A percentile compares a stretch with the other conserved stretches of the same genome.
Evolutionary conservation across 495 filamentous ascomycete genomes (phyloP).

Genomic region (Aspergillus haitiensis): DNA sequence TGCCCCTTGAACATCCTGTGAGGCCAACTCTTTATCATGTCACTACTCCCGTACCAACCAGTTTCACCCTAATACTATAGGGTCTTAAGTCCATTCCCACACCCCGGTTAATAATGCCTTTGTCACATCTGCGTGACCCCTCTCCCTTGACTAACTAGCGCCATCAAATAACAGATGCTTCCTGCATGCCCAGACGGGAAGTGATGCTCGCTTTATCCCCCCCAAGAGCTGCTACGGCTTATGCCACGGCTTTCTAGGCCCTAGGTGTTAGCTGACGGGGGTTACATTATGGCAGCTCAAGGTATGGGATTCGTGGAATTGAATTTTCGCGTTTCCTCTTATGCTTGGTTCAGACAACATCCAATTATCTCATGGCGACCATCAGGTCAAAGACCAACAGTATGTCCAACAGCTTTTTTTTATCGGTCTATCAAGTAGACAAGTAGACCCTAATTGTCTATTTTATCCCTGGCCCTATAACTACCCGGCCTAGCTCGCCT

Average conservation of each 20-base stretch:
- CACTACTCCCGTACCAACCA: constrained; percentile 1
- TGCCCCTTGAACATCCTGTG: not conserved
- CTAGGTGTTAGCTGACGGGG: constrained; percentile 8
- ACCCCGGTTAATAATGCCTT: constrained; percentile 13
- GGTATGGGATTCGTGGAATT: constrained; percentile 27
- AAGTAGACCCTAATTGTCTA: constrained; percentile 1
- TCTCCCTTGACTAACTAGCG: constrained; percentile 7
- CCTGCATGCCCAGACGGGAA: constrained; percentile 17
- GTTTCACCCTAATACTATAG: constrained; percentile 8
- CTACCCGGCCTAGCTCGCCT: constrained; percentile 11
- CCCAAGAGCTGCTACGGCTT: constrained; percentile 2
- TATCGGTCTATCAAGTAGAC: constrained; percentile 10
- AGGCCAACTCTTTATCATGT: constrained; percentile 9
- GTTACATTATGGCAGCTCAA: constrained; percentile 3
- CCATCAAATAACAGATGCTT: not conserved
- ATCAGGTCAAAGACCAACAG: constrained; percentile 9
- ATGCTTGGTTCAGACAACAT: constrained; percentile 12
- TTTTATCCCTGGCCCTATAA: constrained; percentile 7
- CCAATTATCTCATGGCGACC: constrained; percentile 11
- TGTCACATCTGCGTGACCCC: constrained; percentile 9
- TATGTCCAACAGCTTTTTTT: not conserved
- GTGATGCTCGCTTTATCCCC: constrained; percentile 7
- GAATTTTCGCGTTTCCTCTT: constrained; percentile 11
- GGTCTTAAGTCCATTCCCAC: constrained; percentile 1
- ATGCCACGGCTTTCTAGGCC: constrained; percentile 6